These are phyloP conservation scores for Alloteropsis semialata DNA, from an alignment of 176 grass and related monocot species.

Conservation along the genomic window DNA sequence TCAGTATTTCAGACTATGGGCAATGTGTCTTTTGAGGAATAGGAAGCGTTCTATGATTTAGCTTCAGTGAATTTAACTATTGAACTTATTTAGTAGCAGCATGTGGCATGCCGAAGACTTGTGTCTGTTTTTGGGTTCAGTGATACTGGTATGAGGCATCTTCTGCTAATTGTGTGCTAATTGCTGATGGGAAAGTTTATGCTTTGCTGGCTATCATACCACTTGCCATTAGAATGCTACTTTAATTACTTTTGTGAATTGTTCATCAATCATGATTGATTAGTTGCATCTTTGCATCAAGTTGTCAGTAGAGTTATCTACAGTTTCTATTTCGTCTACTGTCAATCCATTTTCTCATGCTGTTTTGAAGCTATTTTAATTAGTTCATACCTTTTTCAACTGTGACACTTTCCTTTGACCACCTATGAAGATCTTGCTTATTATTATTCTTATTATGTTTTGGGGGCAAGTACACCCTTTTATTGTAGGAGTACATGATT, in stretches of 20 bases:
- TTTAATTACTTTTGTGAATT: not conserved
- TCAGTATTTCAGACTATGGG: not conserved
- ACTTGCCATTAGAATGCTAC: not conserved
- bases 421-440: not conserved
- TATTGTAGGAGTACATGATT: not conserved
- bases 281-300: not conserved
- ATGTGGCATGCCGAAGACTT: not conserved
- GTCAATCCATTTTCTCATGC: not conserved
- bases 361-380: not conserved
- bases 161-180: not conserved
- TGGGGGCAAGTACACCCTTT: not conserved
- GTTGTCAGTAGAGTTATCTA: not conserved
- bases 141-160: not conserved
- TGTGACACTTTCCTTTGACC: not conserved
- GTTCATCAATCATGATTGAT: not conserved
- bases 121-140: not conserved
- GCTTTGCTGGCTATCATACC: not conserved
- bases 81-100: not conserved
- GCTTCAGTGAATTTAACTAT: not conserved
- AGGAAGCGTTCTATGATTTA: not conserved
- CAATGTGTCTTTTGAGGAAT: not conserved
- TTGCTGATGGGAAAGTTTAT: not conserved
- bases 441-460: not conserved
- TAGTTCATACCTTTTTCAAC: not conserved
- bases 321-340: not conserved